These are phyloP conservation scores for Ogataea paraovalis DNA, from an alignment of 805 yeast species.

Conservation along the genomic window DNA sequence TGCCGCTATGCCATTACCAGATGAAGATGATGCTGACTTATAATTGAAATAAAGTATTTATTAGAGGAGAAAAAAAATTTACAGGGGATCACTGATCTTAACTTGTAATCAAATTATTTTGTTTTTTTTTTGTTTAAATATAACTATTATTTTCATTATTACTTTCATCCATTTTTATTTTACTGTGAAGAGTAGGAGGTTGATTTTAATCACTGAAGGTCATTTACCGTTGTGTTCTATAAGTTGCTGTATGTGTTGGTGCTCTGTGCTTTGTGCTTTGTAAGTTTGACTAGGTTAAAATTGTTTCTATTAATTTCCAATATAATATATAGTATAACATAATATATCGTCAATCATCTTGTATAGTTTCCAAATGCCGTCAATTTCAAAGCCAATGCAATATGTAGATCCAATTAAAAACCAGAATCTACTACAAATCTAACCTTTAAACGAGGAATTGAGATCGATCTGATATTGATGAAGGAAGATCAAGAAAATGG, in stretches of 20 bases:
- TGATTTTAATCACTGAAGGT: background rate
- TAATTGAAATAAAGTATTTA: conserved; percentile 35
- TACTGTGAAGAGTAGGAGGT: background rate
- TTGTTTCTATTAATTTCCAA: no score
- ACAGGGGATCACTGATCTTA: background rate
- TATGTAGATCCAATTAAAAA: no score
- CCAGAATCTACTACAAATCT: no score
- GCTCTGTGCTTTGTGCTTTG: no score
- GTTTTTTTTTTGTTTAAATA: background rate
- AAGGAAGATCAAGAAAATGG: no score
- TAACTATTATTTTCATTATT: background rate
- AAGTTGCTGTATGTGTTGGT: background rate
- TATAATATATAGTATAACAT: no score
- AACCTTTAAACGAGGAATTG: no score
- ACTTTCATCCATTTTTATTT: background rate
- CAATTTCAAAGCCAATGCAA: no score
- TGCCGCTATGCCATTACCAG: conserved; percentile 98
- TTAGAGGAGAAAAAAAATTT: background rate
- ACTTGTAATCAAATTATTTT: background rate
- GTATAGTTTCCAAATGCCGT: background rate
- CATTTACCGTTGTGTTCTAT: background rate
- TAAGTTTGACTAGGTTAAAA: no score
- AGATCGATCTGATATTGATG: no score
- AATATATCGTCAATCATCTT: no score
- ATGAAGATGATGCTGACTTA: conserved; percentile 99